A percentile compares a stretch with the other conserved stretches of the same genome.
These are phyloP conservation scores for Taphrina pruni DNA, from an alignment of 1,139 yeast genomes.

Conservation along the genomic window DNA sequence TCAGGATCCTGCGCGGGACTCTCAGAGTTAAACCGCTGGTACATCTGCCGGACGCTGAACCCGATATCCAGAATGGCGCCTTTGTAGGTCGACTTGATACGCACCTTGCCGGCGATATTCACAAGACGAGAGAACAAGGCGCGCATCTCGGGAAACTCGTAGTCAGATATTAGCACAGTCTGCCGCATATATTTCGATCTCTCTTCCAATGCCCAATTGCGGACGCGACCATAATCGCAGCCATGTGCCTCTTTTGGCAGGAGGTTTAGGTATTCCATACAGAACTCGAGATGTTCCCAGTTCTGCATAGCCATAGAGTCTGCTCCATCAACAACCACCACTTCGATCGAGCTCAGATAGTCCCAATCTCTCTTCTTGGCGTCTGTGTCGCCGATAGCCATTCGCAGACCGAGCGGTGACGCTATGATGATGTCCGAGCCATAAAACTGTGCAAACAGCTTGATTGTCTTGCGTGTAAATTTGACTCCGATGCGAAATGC, in stretches of 20 bases:
- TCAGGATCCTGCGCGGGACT: constrained; percentile 75
- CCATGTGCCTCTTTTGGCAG: constrained; percentile 80
- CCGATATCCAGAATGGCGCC: constrained; percentile 58
- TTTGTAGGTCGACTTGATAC: constrained; percentile 55
- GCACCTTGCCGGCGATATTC: constrained; percentile 71
- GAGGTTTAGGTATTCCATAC: constrained; percentile 73
- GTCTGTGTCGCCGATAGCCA: constrained; percentile 66
- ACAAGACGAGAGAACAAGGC: constrained; percentile 64
- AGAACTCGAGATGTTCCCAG: constrained; percentile 77
- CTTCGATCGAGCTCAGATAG: constrained; percentile 85
- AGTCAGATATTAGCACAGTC: constrained; percentile 74
- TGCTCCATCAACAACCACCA: constrained; percentile 78
- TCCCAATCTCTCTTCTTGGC: constrained; percentile 58
- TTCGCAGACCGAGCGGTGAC: constrained; percentile 87
- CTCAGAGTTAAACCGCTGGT: constrained; percentile 57
- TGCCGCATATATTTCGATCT: constrained; percentile 78
- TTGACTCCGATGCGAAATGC: constrained; percentile 88
- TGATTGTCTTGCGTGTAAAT: constrained; percentile 83
- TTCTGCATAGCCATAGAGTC: constrained; percentile 91
- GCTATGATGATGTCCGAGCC: constrained; percentile 86
- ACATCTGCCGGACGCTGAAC: constrained; percentile 40
- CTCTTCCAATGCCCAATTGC: constrained; percentile 92
- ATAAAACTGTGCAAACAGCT: constrained; percentile 82
- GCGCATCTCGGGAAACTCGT: constrained; percentile 79
- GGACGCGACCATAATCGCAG: constrained; percentile 87